phyloP scores from a whole-genome alignment of 257 asterid species.

The Eustoma russellianum region DNA sequence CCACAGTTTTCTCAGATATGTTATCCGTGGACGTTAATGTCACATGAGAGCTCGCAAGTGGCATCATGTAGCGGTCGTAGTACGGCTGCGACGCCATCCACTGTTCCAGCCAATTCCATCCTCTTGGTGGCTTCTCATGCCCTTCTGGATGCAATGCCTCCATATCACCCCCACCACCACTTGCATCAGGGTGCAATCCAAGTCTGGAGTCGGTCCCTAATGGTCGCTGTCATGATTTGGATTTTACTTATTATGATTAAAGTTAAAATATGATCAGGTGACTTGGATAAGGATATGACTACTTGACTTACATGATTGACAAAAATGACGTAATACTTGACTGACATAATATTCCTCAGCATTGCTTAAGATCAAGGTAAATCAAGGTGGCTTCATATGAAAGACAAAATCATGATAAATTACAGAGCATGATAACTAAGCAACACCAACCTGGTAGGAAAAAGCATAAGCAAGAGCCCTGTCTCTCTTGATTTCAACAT shows the following conservation, averaged over 20 bases:
- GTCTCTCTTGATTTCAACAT: slow-evolving; percentile 49
- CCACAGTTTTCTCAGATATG: slow-evolving; percentile 61
- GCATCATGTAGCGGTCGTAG: slow-evolving; percentile 18
- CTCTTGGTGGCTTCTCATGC: slow-evolving; percentile 45
- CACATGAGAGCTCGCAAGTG: slow-evolving; percentile 31
- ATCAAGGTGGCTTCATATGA: too few relatives aligned
- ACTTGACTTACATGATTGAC: neutral
- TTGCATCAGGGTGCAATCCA: slow-evolving; percentile 13
- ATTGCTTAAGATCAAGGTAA: too few relatives aligned
- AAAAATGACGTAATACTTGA: neutral
- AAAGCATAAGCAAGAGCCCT: slow-evolving; percentile 71
- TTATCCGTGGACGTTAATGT: slow-evolving; percentile 27
- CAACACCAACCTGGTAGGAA: slow-evolving; percentile 49
- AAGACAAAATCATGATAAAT: too few relatives aligned
- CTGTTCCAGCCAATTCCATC: slow-evolving; percentile 84
- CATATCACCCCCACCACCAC: slow-evolving; percentile 15
- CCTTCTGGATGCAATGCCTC: slow-evolving; percentile 19
- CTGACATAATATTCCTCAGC: too few relatives aligned
- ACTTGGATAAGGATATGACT: neutral
- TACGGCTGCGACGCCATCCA: slow-evolving; percentile 83
- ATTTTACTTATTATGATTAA: too few relatives aligned
- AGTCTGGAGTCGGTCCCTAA: slow-evolving; percentile 23
- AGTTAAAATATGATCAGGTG: too few relatives aligned
- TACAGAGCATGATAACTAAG: neutral
- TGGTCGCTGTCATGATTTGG: slow-evolving; percentile 11